Evolutionary conservation across 2,329 filamentous ascomycete species (phyloP), one percentile per base, ranked within the genome.

Genomic region (Calonectria multiphialidica): DNA sequence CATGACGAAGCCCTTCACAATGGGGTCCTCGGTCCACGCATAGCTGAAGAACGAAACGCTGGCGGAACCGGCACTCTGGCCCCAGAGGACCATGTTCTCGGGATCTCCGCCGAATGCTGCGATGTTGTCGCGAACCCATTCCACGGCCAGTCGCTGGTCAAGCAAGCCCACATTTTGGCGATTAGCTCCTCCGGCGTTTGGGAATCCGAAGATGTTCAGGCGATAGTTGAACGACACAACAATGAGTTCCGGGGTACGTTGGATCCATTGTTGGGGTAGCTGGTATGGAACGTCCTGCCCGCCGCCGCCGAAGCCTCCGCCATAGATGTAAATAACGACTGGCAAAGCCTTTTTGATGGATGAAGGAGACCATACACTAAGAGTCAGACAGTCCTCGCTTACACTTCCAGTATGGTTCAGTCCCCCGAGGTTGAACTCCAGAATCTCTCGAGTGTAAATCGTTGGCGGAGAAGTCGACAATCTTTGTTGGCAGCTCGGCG

Each of bases 71-170:
- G 74, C 73, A 4, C 66, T 69, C 25, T 76, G 50, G 3, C 73
- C 74, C 73, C 71, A 90, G 44, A 90, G 80, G 2, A 86, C 88
- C 7, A 89, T 86, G 44, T 85, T 83, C 1, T 76, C 71, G 8
- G 83, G 81, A 59, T 87, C 82, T 8, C 87, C 88, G 16, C 87
- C 87, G 63, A 89, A 89, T 45, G 68, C 65, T 2, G 55, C 74
- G 30, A 89, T 88, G 72, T 86, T 89, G 61, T 86, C 86, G 47
- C 85, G 85, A 50, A 89, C 80, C 88, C 87, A 89, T 37, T 81
- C 79, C 12, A 89, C 78, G 0, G 85, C 87, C 12, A 87, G 73
- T 3, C 86, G 80, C 78, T 89, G 87, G 74, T 89, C 88, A 25
- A 82, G 81, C 16, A 88, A 78, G 5, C 88, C 89, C n/a, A 87